Evolutionary conservation across 768 basidiomycete species (phyloP).

Genomic region (Albatrellus ellisii): DNA sequence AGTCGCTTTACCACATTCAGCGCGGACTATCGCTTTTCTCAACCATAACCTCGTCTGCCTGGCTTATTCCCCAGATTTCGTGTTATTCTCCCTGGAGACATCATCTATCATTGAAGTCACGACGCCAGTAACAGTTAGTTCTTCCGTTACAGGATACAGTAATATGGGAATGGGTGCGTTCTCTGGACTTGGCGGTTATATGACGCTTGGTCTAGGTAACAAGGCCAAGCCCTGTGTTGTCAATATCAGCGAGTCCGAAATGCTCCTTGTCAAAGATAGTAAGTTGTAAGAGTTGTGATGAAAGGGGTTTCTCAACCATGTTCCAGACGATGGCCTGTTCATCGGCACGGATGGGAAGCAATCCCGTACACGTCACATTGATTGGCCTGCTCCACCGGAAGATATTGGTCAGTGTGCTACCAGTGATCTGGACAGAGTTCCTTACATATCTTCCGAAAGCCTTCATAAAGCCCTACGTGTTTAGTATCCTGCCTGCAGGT

Average conservation of each 20-base stretch:
- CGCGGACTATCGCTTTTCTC: conserved; percentile 73
- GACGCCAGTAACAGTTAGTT: conserved; percentile 21
- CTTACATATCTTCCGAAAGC: conserved; percentile 25
- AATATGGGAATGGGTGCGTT: conserved; percentile 59
- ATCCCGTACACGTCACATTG: conserved; percentile 35
- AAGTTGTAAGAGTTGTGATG: conserved; percentile 17
- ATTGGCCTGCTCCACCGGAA: conserved; percentile 74
- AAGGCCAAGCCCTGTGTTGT: conserved; percentile 57
- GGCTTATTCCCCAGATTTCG: conserved; percentile 74
- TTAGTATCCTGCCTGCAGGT: conserved; percentile 62
- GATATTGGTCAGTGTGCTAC: conserved; percentile 44
- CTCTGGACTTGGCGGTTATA: conserved; percentile 72
- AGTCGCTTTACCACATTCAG: conserved; percentile 73
- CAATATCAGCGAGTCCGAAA: conserved; percentile 44
- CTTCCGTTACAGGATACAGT: conserved; percentile 27
- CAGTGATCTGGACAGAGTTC: not conserved
- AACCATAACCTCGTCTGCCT: conserved; percentile 49
- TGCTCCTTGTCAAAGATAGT: conserved; percentile 73
- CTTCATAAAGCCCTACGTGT: conserved; percentile 64
- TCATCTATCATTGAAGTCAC: conserved; percentile 44
- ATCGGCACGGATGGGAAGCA: conserved; percentile 47
- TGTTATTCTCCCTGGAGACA: conserved; percentile 52
- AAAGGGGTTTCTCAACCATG: not conserved
- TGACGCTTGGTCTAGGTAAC: conserved; percentile 68
- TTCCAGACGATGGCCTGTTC: conserved; percentile 53